A percentile compares a stretch with the other conserved stretches of the same genome.
Evolutionary conservation across 2,329 filamentous ascomycete species (phyloP).

Genomic region (Allantophomopsis lycopodina): DNA sequence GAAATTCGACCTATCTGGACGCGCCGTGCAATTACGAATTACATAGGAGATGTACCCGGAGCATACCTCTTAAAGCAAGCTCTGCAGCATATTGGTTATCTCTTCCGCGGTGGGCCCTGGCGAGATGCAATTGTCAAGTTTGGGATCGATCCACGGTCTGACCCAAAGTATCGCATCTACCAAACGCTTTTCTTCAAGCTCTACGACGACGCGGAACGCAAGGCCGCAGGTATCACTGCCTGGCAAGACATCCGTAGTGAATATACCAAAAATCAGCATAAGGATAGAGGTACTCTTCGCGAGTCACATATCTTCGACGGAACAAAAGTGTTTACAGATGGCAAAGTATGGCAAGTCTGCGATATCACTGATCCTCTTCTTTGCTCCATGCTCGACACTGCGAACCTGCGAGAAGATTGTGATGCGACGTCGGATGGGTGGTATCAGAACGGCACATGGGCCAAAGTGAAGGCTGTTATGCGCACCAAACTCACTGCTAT

Average conservation of each 20-base stretch:
- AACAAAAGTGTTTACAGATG: slow-evolving; percentile 57
- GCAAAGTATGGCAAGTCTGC: slow-evolving; percentile 88
- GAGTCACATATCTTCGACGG: slow-evolving; percentile 70
- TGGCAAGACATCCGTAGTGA: slow-evolving; percentile 6
- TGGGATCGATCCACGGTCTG: slow-evolving; percentile 71
- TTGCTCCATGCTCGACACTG: slow-evolving; percentile 46
- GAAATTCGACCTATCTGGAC: slow-evolving; percentile 74
- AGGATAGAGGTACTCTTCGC: slow-evolving; percentile 2
- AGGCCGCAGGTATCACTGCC: background rate
- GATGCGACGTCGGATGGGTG: slow-evolving; percentile 60
- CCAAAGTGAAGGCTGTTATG: slow-evolving; percentile 78
- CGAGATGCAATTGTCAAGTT: slow-evolving; percentile 76
- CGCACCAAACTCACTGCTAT: slow-evolving; percentile 69
- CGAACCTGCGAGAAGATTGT: slow-evolving; percentile 42
- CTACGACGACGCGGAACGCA: slow-evolving; percentile 8
- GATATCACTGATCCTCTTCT: slow-evolving; percentile 78
- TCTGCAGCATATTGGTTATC: slow-evolving; percentile 76
- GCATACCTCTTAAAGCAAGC: slow-evolving; percentile 55
- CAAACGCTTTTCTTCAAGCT: slow-evolving; percentile 85
- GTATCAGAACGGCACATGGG: slow-evolving; percentile 70
- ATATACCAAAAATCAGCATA: slow-evolving; percentile 7
- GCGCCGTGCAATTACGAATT: slow-evolving; percentile 66
- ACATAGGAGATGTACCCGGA: slow-evolving; percentile 36
- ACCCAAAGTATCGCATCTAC: slow-evolving; percentile 66
- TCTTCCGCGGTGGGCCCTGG: slow-evolving; percentile 88